Evolutionary conservation across 441 rosid genomes (phyloP).

Genomic region (Cnidoscolus chayamansa): DNA sequence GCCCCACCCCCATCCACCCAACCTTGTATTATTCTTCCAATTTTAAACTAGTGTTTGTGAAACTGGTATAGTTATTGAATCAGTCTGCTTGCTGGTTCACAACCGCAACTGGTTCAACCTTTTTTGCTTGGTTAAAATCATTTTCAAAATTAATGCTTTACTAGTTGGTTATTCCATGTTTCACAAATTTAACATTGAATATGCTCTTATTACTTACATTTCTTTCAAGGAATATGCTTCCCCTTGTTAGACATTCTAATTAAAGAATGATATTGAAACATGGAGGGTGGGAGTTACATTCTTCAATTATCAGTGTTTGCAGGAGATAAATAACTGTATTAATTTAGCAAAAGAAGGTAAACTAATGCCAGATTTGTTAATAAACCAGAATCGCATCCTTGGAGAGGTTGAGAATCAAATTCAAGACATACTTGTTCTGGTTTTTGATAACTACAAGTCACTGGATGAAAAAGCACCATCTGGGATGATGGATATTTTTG

Average conservation of each 20-base stretch:
- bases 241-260: background rate
- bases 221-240: background rate
- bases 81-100: no score
- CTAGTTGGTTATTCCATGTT: background rate
- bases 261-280: background rate
- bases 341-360: background rate
- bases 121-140: no score
- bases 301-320: background rate
- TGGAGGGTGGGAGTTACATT: background rate
- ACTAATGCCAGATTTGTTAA: slow-evolving; percentile 17
- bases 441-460: slow-evolving; percentile 86
- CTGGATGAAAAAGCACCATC: slow-evolving; percentile 64
- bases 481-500: slow-evolving; percentile 68
- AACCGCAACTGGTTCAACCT: no score
- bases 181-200: background rate
- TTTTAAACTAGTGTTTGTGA: no score
- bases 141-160: no score
- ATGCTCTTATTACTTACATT: background rate
- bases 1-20: background rate
- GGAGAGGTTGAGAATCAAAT: slow-evolving; percentile 86
- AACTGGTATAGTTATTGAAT: no score
- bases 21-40: background rate
- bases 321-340: slow-evolving; percentile 8
- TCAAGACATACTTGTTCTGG: slow-evolving; percentile 59
- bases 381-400: slow-evolving; percentile 75